Conservation (phyloP, 192 early-diverging fungal genomes). For the Umbelopsis vinacea region DNA sequence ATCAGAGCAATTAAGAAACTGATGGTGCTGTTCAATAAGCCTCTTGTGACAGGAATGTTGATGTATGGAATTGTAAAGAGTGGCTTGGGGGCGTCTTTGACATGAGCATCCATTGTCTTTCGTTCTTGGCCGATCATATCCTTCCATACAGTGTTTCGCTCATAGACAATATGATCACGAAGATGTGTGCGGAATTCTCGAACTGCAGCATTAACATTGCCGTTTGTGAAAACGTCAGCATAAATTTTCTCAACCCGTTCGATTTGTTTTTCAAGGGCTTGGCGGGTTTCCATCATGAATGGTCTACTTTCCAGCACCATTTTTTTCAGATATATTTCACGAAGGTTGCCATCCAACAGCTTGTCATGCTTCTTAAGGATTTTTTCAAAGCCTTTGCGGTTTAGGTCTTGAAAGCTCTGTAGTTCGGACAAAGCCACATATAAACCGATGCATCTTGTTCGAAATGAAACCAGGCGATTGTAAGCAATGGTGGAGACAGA, state of each 20-base stretch:
- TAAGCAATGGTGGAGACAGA: slow-evolving; percentile 6
- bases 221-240: slow-evolving; percentile 63
- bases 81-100: slow-evolving; percentile 26
- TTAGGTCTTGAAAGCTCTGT: slow-evolving; percentile 82
- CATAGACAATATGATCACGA: slow-evolving; percentile 71
- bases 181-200: slow-evolving; percentile 65
- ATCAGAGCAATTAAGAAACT: slow-evolving; percentile 54
- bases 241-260: slow-evolving; percentile 61
- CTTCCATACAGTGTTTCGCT: slow-evolving; percentile 80
- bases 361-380: slow-evolving; percentile 97
- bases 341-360: slow-evolving; percentile 62
- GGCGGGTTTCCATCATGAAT: slow-evolving; percentile 58
- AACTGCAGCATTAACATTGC: slow-evolving; percentile 53
- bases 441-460: slow-evolving; percentile 28
- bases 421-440: slow-evolving; percentile 76
- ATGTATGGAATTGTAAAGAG: slow-evolving; percentile 9
- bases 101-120: slow-evolving; percentile 47
- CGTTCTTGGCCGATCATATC: slow-evolving; percentile 78
- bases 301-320: slow-evolving; percentile 59
- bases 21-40: slow-evolving; percentile 10
- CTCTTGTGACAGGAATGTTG: slow-evolving; percentile 19
- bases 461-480: slow-evolving; percentile 28
- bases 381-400: slow-evolving; percentile 88
- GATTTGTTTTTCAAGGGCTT: slow-evolving; percentile 53
- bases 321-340: slow-evolving; percentile 45